Conservation (phyloP, 2,329 filamentous ascomycete species). For the Stromatinia cepivora region DNA sequence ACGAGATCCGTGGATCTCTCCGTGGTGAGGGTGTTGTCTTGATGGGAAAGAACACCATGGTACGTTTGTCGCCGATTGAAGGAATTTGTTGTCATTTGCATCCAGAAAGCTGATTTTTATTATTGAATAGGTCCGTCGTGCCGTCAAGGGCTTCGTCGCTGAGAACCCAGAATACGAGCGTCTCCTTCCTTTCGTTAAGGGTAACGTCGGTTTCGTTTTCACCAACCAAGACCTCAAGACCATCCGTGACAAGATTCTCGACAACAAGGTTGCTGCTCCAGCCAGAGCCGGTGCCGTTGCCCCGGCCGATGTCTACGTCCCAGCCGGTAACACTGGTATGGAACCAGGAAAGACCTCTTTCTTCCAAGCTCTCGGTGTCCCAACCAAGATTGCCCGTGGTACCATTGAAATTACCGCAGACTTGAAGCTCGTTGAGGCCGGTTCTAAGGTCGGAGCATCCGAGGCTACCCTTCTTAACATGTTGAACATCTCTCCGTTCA, state of each 20-base stretch:
- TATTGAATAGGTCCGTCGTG: conserved; percentile 75
- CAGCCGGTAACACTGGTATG: conserved; percentile 99
- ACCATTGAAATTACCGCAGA: conserved; percentile 99
- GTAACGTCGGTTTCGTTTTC: conserved; percentile 99
- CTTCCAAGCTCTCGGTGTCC: conserved; percentile 99
- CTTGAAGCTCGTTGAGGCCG: conserved; percentile 94
- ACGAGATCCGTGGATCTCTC: conserved; percentile 95
- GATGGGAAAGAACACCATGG: conserved; percentile 99
- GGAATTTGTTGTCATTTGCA: neutral
- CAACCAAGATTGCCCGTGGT: conserved; percentile 99
- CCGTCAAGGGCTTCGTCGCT: conserved; percentile 87
- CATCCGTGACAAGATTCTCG: conserved; percentile 88
- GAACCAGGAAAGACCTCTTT: conserved; percentile 99
- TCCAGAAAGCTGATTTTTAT: conserved; percentile 20
- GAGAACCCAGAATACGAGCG: conserved; percentile 98
- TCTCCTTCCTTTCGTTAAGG: conserved; percentile 91
- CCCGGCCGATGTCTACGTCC: conserved; percentile 88
- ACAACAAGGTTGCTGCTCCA: conserved; percentile 96
- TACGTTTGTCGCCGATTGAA: conserved; percentile 43
- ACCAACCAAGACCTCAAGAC: conserved; percentile 95
- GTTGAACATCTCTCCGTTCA: conserved; percentile 99
- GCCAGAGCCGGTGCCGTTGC: conserved; percentile 97
- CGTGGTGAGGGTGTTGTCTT: conserved; percentile 91
- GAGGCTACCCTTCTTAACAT: conserved; percentile 99
- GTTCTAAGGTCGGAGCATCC: conserved; percentile 93